Percentiles rank a stretch among this genome's conserved stretches.
Conservation (phyloP, 805 yeast species). For the Kazachstania taianensis region DNA sequence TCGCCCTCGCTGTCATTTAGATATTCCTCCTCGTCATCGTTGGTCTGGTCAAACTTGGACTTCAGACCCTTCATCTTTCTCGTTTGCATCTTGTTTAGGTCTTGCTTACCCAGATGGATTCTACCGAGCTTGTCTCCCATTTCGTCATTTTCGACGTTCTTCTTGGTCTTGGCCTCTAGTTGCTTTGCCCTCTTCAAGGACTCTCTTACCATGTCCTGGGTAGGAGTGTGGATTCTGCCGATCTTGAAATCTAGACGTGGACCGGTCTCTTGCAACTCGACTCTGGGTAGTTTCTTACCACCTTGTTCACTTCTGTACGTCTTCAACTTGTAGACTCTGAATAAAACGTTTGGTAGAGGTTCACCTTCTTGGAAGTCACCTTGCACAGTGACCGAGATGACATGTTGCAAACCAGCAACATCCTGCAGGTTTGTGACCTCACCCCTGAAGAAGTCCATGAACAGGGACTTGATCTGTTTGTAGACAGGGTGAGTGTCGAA, state of each 20-base stretch:
- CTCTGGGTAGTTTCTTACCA: constrained; percentile 67
- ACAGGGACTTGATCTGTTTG: constrained; percentile 76
- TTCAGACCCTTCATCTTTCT: constrained; percentile 98
- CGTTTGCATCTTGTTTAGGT: constrained; percentile 79
- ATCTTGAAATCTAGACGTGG: constrained; percentile 89
- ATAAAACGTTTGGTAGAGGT: constrained; percentile 68
- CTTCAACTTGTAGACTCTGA: constrained; percentile 83
- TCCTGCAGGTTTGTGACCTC: constrained; percentile 74
- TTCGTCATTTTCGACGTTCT: constrained; percentile 77
- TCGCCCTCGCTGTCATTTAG: constrained; percentile 34
- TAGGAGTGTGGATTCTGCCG: constrained; percentile 75
- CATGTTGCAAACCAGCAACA: constrained; percentile 89
- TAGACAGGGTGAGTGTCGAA: constrained; percentile 84
- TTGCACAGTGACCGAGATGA: constrained; percentile 68
- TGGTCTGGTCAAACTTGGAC: constrained; percentile 65
- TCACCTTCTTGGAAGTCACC: constrained; percentile 65
- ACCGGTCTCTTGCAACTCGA: constrained; percentile 89
- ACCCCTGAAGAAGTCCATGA: constrained; percentile 85
- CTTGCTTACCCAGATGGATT: constrained; percentile 94
- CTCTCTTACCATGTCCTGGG: constrained; percentile 84
- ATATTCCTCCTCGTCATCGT: constrained; percentile 40
- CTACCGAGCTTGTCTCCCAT: constrained; percentile 97
- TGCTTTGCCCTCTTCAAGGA: constrained; percentile 75
- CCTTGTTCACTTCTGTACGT: constrained; percentile 70
- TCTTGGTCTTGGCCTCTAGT: constrained; percentile 69